phyloP scores from a whole-genome alignment of 2,329 filamentous ascomycete genomes.

The Exophiala phaeomuriformis region DNA sequence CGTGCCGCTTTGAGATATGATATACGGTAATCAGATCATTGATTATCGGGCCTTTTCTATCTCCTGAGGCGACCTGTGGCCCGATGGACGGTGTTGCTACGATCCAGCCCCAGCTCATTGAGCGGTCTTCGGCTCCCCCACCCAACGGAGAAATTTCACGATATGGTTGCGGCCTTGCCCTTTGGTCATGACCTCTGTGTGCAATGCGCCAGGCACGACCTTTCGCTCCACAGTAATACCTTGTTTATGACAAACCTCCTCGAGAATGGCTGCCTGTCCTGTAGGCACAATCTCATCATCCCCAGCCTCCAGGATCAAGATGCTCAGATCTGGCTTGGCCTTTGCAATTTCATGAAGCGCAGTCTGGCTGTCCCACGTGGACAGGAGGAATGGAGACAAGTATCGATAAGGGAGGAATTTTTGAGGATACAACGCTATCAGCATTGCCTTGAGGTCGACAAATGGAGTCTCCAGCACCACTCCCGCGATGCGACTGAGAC shows the following conservation, averaged over 20 bases:
- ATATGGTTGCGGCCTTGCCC: constrained; percentile 34
- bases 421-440: constrained; percentile 65
- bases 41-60: no score
- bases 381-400: constrained; percentile 66
- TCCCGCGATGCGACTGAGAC: constrained; percentile 32
- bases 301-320: constrained; percentile 38
- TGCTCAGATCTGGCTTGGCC: constrained; percentile 21
- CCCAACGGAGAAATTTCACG: constrained; percentile 9
- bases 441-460: constrained; percentile 61
- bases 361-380: constrained; percentile 44
- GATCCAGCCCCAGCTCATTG: no score
- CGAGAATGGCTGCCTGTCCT: constrained; percentile 33
- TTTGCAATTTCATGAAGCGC: constrained; percentile 37
- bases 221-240: constrained; percentile 34
- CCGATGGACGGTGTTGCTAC: no score
- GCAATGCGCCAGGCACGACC: constrained; percentile 42
- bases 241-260: constrained; percentile 31
- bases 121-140: no score
- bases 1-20: no score
- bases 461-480: constrained; percentile 72
- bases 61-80: no score
- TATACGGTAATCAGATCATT: no score
- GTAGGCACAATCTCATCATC: constrained; percentile 41
- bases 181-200: constrained; percentile 44
- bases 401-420: constrained; percentile 73